Evolutionary conservation across 1,284 basidiomycete genomes (phyloP), one percentile per base, ranked within the genome.

Genomic region (Malassezia pachydermatis): DNA sequence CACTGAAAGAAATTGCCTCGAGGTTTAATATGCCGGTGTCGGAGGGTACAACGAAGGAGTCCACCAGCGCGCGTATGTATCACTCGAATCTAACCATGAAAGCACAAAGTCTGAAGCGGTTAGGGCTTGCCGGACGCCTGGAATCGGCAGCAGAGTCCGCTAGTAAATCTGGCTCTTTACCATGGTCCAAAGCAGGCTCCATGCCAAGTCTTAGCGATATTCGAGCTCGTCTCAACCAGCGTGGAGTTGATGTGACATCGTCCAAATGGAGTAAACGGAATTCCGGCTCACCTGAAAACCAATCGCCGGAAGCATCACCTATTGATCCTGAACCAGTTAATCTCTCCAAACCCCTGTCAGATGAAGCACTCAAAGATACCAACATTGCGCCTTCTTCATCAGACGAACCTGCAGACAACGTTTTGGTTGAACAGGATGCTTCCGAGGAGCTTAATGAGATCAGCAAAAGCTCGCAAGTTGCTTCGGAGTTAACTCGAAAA

Each of bases 171-270:
- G 27, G 8, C 11, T 9, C 11, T 7, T 17, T 50, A 0, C 36
- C 42, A 19, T 55, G 48, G 1, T 51, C 35, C 27, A 41, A 28
- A 48, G 50, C 43, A 41, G 48, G 11, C 40, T 45, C n/a, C 54
- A 62, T 67, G 24, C 66, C 65, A 1, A 69, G 61, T 38, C 45
- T 69, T 10, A 63, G 64, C 17, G 66, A 67, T 25, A 69, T 69
- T 29, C 57, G 57, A 20, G 61, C 61, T n/a, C 58, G 65, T 0
- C 57, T 69, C n/a, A 45, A 42, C 17, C 27, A 44, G 38, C 41
- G 48, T 5, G 45, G 37, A 11, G 45, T 46, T 19, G 49, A 48
- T 30, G 40, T 40, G 23, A 47, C 52, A 2, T 44, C 39, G 13
- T 44, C 36, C 16, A 39, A 28, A 32, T 41, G 41, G 49, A 36